Percentiles rank a stretch among this genome's conserved stretches.
These are phyloP conservation scores for Populus tremula DNA, from an alignment of 345 rosid species.

Conservation along the genomic window DNA sequence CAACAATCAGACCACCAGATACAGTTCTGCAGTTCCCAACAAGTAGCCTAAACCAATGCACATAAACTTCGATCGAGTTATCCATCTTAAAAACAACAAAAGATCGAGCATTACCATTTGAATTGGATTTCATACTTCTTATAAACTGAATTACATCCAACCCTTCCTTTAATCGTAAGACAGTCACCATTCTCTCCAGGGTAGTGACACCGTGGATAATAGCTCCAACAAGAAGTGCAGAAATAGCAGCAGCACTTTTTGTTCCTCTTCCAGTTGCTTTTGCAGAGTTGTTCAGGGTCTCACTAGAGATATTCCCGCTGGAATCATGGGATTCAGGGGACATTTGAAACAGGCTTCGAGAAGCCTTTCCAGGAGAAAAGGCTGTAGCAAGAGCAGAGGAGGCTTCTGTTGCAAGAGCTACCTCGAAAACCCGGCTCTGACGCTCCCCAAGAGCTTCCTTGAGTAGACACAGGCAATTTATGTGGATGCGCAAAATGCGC, in stretches of 20 bases:
- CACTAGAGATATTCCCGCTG: conserved; percentile 40
- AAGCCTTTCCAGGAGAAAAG: conserved; percentile 68
- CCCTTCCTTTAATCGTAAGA: conserved; percentile 77
- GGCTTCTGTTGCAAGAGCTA: conserved; percentile 94
- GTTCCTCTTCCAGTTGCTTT: conserved; percentile 52
- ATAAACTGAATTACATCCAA: conserved; percentile 83
- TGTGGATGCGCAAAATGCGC: conserved; percentile 73
- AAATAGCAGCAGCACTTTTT: conserved; percentile 72
- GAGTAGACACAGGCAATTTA: conserved; percentile 72
- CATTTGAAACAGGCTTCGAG: conserved; percentile 72
- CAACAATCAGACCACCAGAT: conserved; percentile 81
- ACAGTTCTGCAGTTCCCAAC: conserved; percentile 86
- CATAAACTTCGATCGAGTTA: conserved; percentile 60
- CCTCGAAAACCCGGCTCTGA: conserved; percentile 89
- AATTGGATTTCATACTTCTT: conserved; percentile 61
- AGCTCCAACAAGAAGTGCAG: conserved; percentile 79
- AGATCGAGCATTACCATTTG: conserved; percentile 80
- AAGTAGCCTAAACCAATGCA: conserved; percentile 92
- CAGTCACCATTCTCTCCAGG: conserved; percentile 87
- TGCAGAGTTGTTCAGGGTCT: conserved; percentile 42
- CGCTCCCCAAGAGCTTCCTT: conserved; percentile 98
- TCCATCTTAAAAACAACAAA: conserved; percentile 61
- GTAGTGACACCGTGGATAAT: conserved; percentile 87
- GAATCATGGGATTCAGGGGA: conserved; percentile 78
- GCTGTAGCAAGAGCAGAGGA: conserved; percentile 67